Base-by-base conservation (phyloP, 2,329 filamentous ascomycete genomes). In the Cercospora zeae-maydis region DNA sequence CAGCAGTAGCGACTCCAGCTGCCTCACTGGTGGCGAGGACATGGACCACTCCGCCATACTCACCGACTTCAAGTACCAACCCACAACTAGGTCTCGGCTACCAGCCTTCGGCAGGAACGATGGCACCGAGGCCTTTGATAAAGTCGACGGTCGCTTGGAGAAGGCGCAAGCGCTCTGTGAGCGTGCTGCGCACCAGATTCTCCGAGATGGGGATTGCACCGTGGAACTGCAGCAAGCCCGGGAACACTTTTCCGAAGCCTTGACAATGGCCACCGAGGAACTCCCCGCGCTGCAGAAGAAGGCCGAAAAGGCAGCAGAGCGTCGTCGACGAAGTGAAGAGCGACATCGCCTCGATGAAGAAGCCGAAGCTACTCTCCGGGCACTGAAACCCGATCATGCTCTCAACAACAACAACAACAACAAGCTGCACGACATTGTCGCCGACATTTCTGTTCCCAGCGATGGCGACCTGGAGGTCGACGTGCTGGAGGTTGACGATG, bases 191-290 rank as follows among this genome's bases (percentile, higher is more conserved):
- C 92, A 96, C 73, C 91, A 96, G 72, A 92, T 95, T 65, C 81
- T 97, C n/a, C 86, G 93, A 24, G 89, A 92, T 58, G 93, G 92
- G 10, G 89, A 95, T 71, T 96, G 93, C 76, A 83, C 81, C n/a
- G 83, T 86, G 16, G 91, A 96, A 75, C 83, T 96, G 39, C 80
- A 82, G 27, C 88, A 86, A 52, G 88, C 93, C 58, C 85, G 87
- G 71, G 80, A 82, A 62, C 85, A 86, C 14, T 83, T 96, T 47
- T 77, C 78, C 8, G 83, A 88, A 60, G 86, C 92, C 1, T 80
- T 87, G 56, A 83, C 84, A 33, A 78, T 85, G 58, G 81, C 57
- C 11, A 66, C 72, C 51, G 64, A 39, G 13, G 71, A 71, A 36
- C 33, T 73, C 1, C 70, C 70, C 13, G 58, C 54, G 1, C 53